Evolutionary conservation across 2,329 filamentous ascomycete genomes (phyloP), one percentile per base, ranked within the genome.

Genomic region (Arthrobotrys pseudoclavata): DNA sequence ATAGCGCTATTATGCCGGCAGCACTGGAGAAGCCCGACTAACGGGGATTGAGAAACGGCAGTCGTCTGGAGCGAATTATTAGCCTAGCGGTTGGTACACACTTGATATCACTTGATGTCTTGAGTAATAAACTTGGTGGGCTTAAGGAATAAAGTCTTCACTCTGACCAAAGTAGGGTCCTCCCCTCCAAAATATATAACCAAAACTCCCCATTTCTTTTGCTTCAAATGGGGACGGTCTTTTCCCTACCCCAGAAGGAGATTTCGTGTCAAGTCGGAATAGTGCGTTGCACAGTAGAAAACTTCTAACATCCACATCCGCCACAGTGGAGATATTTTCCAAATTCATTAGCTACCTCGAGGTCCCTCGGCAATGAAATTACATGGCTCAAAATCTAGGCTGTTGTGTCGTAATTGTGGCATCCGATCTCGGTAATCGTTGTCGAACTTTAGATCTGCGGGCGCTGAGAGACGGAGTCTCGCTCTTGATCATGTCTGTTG

Each of bases 371-470:
- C 13, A 37, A 57, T 31, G 13, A 69, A 68, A 69, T 76, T 69
- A 42, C 3, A 64, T 62, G 61, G 62, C 40, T 31, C 42, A 12
- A 47, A 34, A 45, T 40, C 50, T 40, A 31, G 57, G 48, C 40
- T 50, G 13, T 10, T 20, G 9, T 45, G 26, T 64, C 22, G 29
- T 29, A 48, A 24, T 47, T 53, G 20, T 20, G 52, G 31, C n/a
- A 48, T n/a, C 2, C 50, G 66, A 69, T 67, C 60, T 70, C 72
- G 66, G 72, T 50, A 70, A 67, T 76, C 72, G 60, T 61, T 31
- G 34, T 61, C 42, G 12, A 29, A 52, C 29, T 20, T n/a, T 47
- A 69, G 57, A 76, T 66, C 45, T 47, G 31, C 9, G 42, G 42
- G 45, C 74, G 62, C 34, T 53, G 74, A 67, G 53, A 67, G 66